phyloP scores from a whole-genome alignment of 2,329 filamentous ascomycete genomes.

The Ophiostoma sp. region DNA sequence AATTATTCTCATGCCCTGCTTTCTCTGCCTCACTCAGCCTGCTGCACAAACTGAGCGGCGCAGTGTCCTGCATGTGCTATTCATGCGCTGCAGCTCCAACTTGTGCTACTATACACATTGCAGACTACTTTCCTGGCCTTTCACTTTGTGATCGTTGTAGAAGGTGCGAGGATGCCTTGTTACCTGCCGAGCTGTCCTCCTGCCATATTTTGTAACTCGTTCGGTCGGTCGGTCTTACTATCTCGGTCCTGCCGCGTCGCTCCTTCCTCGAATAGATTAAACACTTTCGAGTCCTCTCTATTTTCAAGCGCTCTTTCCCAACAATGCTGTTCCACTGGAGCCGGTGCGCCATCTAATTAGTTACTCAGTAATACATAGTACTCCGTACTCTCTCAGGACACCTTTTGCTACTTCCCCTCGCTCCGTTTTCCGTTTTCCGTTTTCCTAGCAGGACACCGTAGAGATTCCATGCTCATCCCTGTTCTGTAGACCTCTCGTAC shows the following conservation, averaged over 20 bases:
- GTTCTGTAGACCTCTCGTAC: background rate
- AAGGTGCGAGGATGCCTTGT: background rate
- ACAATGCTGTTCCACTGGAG: background rate
- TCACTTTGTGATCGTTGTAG: background rate
- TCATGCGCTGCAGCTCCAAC: background rate
- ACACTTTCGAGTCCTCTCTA: background rate
- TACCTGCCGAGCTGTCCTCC: background rate
- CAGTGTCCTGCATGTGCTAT: slow-evolving; percentile 3
- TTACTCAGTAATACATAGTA: too few relatives aligned
- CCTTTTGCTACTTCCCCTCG: slow-evolving; percentile 6
- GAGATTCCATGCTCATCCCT: background rate
- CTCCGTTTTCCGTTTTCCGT: background rate
- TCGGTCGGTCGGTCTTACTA: background rate
- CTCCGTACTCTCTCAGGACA: too few relatives aligned
- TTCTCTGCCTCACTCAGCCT: background rate
- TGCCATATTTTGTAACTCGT: background rate
- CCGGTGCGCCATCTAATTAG: background rate
- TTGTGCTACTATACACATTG: background rate
- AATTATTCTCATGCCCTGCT: background rate
- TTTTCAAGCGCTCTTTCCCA: background rate
- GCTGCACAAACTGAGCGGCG: background rate
- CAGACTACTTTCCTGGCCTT: background rate
- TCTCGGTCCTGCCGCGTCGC: background rate
- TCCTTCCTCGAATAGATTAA: background rate
- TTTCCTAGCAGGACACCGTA: background rate